Base-by-base conservation (phyloP, 2,329 filamentous ascomycete species). In the Fusarium graminum region DNA sequence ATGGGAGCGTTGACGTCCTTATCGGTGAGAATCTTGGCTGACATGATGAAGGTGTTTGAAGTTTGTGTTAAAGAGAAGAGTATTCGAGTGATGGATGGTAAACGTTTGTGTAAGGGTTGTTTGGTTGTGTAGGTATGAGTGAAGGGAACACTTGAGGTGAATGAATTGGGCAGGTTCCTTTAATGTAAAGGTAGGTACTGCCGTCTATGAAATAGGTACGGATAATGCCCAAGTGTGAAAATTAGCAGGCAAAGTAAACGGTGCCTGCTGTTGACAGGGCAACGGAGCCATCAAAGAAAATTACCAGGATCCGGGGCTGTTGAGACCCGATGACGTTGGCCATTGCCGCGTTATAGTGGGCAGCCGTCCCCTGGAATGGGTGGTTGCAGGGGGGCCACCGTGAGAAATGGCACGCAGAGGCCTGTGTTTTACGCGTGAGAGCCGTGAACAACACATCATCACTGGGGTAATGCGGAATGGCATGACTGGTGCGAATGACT, bases 1-100 rank as follows among this genome's bases (percentile, higher is more conserved):
- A 86, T 78, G 67, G 82, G 67, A 60, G 81, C 81, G 80, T 92
- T 92, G 80, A 85, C 82, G 80, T 92, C 88, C 80, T 88, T 88
- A 74, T 86, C 81, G 71, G 82, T 80, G 78, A 92, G 88, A 70
- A 89, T 80, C 79, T 83, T 86, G 77, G 78, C 65, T 62, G 85
- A 85, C 87, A 89, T 90, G 70, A 66, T 76, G 53, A 40, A 57
- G 44, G 45, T 47, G 46, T 60, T 41, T 39, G 40, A 43, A 52
- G 49, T 47, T 34, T 52, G 41, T 8, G 47, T 50, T 19, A 44
- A 19, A n/a, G 22, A 44, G 49, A 30, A 22, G 9, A 7, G 26
- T 62, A 34, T 17, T 47, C 19, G 28, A 60, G 38, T 30, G 32
- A n/a, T 8, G 38, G 17, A 43, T 17, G 22, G 29, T 17, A 49